Percentiles rank a stretch among this genome's conserved stretches.
Evolutionary conservation across 2,329 filamentous ascomycete genomes (phyloP).

Genomic region (Epichloe elymi): DNA sequence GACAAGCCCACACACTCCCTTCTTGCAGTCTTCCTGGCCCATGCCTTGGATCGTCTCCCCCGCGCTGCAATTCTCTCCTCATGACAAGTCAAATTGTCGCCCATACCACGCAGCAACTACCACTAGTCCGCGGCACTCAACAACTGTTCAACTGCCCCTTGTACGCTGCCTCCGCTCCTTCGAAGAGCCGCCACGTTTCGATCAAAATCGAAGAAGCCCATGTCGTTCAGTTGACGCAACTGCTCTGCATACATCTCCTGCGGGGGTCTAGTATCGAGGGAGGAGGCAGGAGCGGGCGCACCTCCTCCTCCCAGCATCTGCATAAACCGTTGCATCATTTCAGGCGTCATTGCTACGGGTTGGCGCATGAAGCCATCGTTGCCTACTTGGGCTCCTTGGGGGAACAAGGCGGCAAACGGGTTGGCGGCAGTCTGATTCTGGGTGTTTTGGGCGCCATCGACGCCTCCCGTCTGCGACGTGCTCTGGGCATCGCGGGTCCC

Average conservation of each 20-base stretch:
- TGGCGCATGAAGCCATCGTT: conserved; percentile 13
- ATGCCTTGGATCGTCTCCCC: background rate
- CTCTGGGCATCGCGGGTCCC: conserved; percentile 14
- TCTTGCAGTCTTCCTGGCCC: background rate
- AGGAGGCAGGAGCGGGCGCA: conserved; percentile 30
- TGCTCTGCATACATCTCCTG: conserved; percentile 90
- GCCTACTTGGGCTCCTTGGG: conserved; percentile 14
- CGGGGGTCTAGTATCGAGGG: conserved; percentile 72
- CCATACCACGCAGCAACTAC: background rate
- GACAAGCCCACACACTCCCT: background rate
- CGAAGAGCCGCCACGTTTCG: conserved; percentile 79
- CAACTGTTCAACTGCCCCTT: conserved; percentile 75
- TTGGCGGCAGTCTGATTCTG: conserved; percentile 35
- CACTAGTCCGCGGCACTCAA: conserved; percentile 24
- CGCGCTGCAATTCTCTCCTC: background rate
- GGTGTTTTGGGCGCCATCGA: conserved; percentile 12
- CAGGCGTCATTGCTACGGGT: conserved; percentile 38
- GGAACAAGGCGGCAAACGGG: conserved; percentile 56
- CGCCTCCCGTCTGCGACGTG: conserved; percentile 11
- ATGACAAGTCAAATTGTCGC: background rate
- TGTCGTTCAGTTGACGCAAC: conserved; percentile 87
- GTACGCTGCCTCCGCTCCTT: conserved; percentile 82
- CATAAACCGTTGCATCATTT: conserved; percentile 41
- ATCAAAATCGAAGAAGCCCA: conserved; percentile 98
- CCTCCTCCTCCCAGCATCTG: conserved; percentile 29